Base-by-base conservation (phyloP, 345 rosid genomes). In the Trapa incisa region DNA sequence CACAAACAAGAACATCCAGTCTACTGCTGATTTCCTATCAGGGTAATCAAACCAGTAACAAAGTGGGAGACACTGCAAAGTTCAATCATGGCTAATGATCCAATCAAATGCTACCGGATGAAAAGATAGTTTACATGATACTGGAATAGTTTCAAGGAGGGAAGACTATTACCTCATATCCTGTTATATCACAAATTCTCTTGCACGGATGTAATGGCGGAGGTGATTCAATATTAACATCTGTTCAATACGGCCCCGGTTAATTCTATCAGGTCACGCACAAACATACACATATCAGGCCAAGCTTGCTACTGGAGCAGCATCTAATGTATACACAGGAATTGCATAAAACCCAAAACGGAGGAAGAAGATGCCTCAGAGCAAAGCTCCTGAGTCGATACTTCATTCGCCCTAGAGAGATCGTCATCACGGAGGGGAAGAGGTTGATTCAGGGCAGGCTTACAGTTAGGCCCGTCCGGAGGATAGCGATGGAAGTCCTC, bases 121-220 rank as follows among this genome's bases (percentile, higher is more conserved):
- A 63, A 63, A 63, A 37, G 45, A 63, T 37, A 3, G 9, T n/a
- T 4, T 6, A n/a, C 33, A 54, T 1, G n/a, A 22, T 22, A 54
- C 1, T 22, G 35, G 32, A 58, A 3, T 8, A 1, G 63, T 11
- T 35, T 58, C 38, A 58, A 9, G 3, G 12, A 8, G 3, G 32
- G 63, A 58, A 38, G 15, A 9, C 32, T 35, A 32, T 58, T 74
- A 92, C 97, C 99, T 86, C 92, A 64, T 47, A 93, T 67, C 98
- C 96, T 33, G 98, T 90, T 36, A 93, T 79, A 74, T 88, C 96
- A 67, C 96, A 93, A 48, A 93, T 85, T 77, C 79, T 84, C 89
- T 78, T 85, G 79, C 88, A 67, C 0, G 98, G 97, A 72, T 83
- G 91, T 77, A 85, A 79, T 3, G 98, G 82, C 37, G 96, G 96